phyloP scores from a whole-genome alignment of 164 flowering plant species.

The Paratinospora sagittata region DNA sequence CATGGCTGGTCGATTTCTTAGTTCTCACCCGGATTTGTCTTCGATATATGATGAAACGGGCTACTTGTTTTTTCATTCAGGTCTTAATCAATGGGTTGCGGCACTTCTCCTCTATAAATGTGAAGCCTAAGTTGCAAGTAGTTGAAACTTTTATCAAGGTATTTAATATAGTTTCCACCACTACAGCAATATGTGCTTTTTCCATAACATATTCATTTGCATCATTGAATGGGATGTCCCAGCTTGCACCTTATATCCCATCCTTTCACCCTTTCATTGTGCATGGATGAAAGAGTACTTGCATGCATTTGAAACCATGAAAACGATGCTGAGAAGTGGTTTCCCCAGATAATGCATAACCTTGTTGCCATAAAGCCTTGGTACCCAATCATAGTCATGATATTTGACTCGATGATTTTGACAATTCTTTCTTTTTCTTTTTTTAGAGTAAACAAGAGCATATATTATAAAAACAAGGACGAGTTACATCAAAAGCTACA shows the following conservation, averaged over 20 bases:
- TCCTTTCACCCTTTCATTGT: neutral
- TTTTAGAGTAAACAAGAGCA: too few species aligned
- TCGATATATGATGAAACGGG: neutral
- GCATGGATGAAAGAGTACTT: neutral
- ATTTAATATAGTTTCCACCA: neutral
- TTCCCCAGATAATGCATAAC: too few species aligned
- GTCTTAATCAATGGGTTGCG: slow-evolving; percentile 88
- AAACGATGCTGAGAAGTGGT: neutral
- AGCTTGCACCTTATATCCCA: neutral
- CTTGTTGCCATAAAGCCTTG: neutral
- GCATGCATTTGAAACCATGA: too few species aligned
- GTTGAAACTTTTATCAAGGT: slow-evolving; percentile 95
- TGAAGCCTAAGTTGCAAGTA: slow-evolving; percentile 69
- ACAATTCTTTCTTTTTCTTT: too few species aligned
- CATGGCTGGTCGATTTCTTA: neutral
- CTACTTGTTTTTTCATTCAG: slow-evolving; percentile 34
- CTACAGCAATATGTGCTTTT: neutral
- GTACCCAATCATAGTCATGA: neutral
- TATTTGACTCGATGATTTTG: too few species aligned
- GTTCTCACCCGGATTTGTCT: neutral
- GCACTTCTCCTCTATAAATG: slow-evolving; percentile 64
- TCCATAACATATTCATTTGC: neutral
- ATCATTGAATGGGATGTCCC: neutral
- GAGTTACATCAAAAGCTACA: too few species aligned
- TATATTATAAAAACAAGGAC: too few species aligned